Conservation (phyloP, 345 rosid genomes). For the Raphanus sativus region DNA sequence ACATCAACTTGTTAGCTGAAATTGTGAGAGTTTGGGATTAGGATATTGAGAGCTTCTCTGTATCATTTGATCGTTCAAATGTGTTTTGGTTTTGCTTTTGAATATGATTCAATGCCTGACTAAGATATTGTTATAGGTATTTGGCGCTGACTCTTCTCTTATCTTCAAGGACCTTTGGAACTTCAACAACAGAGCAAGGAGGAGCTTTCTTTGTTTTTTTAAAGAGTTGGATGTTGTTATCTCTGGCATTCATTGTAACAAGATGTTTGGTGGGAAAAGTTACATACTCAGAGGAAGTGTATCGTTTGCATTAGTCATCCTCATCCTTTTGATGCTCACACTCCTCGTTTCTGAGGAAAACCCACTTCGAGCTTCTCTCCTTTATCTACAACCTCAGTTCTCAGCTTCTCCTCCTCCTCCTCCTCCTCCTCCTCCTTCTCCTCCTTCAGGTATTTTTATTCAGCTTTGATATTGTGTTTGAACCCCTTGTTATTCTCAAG, state of each 20-base stretch:
- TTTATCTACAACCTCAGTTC: slow-evolving; percentile 27
- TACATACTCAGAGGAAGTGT: slow-evolving; percentile 34
- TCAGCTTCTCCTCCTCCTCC: slow-evolving; percentile 28
- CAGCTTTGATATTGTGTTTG: too few species aligned
- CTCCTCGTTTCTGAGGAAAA: slow-evolving; percentile 26
- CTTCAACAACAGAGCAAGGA: background rate
- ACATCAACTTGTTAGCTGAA: too few species aligned
- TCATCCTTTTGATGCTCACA: slow-evolving; percentile 19
- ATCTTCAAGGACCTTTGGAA: slow-evolving; percentile 13
- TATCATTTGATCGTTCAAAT: too few species aligned
- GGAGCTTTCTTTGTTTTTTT: background rate
- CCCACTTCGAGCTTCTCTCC: slow-evolving; percentile 22
- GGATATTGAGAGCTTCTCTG: too few species aligned
- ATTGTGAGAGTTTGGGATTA: too few species aligned
- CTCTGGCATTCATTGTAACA: slow-evolving; percentile 11
- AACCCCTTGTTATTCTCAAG: background rate
- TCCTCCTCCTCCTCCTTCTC: slow-evolving; percentile 25
- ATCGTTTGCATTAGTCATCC: slow-evolving; percentile 32
- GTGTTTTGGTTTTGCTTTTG: too few species aligned
- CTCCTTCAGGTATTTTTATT: slow-evolving; percentile 32
- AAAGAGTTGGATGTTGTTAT: slow-evolving; percentile 27
- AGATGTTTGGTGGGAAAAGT: slow-evolving; percentile 28
- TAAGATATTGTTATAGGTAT: too few species aligned
- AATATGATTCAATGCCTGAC: too few species aligned
- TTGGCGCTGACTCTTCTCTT: too few species aligned